Conservation (phyloP, 2,329 filamentous ascomycete species). For the Cyphellophora europaea region DNA sequence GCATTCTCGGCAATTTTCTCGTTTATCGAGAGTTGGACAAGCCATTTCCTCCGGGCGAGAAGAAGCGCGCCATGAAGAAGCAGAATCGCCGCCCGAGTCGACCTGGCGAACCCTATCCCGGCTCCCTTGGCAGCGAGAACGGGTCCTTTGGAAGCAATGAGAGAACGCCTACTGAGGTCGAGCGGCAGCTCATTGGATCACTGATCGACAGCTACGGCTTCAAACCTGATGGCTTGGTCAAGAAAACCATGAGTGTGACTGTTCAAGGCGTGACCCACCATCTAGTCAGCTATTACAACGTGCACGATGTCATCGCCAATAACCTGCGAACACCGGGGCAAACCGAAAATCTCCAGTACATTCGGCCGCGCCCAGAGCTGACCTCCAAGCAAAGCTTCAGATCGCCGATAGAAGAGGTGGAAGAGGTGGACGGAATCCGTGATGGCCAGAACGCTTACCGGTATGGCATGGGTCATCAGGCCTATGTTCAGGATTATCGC, state of each 20-base stretch:
- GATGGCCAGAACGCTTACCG: constrained; percentile 30
- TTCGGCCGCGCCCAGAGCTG: constrained; percentile 50
- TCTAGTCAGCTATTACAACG: constrained; percentile 78
- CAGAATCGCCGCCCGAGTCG: constrained; percentile 42
- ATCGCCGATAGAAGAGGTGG: constrained; percentile 53
- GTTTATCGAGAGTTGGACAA: constrained; percentile 75
- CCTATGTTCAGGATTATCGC: constrained; percentile 15
- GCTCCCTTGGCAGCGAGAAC: constrained; percentile 24
- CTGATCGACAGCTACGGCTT: constrained; percentile 85
- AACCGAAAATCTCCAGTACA: constrained; percentile 39
- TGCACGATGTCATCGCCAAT: constrained; percentile 65
- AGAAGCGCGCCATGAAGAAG: constrained; percentile 73
- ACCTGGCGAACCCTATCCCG: constrained; percentile 44
- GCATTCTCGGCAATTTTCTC: constrained; percentile 75
- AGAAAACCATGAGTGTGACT: constrained; percentile 83
- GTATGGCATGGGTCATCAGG: constrained; percentile 26
- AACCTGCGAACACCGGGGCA: constrained; percentile 50
- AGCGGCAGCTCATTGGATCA: constrained; percentile 64
- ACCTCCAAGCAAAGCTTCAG: constrained; percentile 58
- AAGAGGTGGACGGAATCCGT: constrained; percentile 32
- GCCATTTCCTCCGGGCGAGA: constrained; percentile 71
- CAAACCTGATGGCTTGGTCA: constrained; percentile 71
- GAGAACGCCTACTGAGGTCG: constrained; percentile 33
- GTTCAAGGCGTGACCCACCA: constrained; percentile 70
- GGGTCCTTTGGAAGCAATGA: constrained; percentile 28